A percentile compares a stretch with the other conserved stretches of the same genome.
phyloP scores from a whole-genome alignment of 228 moss, liverwort and hornwort species.

The Sphagnum fallax region DNA sequence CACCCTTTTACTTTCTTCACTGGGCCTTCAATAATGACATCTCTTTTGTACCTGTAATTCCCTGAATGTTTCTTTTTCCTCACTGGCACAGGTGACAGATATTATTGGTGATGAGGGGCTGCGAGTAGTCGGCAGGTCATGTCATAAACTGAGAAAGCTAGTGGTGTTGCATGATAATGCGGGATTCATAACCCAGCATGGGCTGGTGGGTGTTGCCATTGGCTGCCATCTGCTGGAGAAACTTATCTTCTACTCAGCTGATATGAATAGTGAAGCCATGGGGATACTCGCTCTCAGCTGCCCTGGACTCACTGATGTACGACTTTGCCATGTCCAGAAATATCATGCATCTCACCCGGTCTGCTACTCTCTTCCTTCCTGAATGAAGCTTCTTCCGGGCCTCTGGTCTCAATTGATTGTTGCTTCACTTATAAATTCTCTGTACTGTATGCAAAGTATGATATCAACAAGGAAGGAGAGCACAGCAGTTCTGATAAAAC shows the following conservation, averaged over 20 bases:
- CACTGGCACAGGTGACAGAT: conserved; percentile 33
- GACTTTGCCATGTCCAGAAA: conserved; percentile 49
- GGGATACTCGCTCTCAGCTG: conserved; percentile 41
- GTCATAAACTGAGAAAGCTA: conserved; percentile 21
- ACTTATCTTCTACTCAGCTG: conserved; percentile 31
- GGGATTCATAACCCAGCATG: conserved; percentile 50
- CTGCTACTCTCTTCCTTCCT: background rate
- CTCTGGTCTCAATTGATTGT: background rate
- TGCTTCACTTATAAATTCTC: too few relatives aligned
- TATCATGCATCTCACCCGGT: conserved; percentile 36
- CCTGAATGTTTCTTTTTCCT: background rate
- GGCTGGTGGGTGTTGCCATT: conserved; percentile 38
- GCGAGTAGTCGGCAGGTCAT: conserved; percentile 27
- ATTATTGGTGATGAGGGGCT: conserved; percentile 53
- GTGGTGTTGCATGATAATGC: conserved; percentile 26
- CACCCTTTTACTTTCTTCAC: too few relatives aligned
- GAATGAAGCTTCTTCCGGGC: background rate
- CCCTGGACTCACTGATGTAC: conserved; percentile 39
- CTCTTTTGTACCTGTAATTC: too few relatives aligned
- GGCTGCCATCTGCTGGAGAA: conserved; percentile 33
- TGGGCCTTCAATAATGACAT: too few relatives aligned
- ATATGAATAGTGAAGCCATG: conserved; percentile 52
- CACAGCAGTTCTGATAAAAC: too few relatives aligned
- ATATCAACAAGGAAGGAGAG: too few relatives aligned
- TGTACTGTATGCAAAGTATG: too few relatives aligned